Conservation (phyloP, 2,329 filamentous ascomycete species). For the Pseudogymnoascus verrucosus region DNA sequence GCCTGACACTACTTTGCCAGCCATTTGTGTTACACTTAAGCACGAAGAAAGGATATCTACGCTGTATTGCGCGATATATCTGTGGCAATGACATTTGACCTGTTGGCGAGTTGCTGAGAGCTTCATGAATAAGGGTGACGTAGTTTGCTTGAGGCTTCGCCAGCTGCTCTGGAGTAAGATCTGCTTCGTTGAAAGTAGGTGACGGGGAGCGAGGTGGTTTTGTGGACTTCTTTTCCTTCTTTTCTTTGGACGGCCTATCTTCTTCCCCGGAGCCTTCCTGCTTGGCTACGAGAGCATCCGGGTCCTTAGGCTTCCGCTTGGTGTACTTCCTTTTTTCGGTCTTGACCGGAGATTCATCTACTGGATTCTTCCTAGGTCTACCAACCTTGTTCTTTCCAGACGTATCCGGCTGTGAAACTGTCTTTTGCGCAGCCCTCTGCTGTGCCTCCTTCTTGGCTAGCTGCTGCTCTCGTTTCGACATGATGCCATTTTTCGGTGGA, state of each 20-base stretch:
- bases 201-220: conserved; percentile 39
- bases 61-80: conserved; percentile 51
- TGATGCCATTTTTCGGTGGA: conserved; percentile 74
- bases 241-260: conserved; percentile 35
- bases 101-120: conserved; percentile 40
- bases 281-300: conserved; percentile 35
- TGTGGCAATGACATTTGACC: conserved; percentile 49
- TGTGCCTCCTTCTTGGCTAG: conserved; percentile 52
- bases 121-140: conserved; percentile 49
- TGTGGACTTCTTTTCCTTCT: conserved; percentile 48
- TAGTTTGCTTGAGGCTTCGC: conserved; percentile 55
- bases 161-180: conserved; percentile 66
- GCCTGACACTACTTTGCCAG: conserved; percentile 56
- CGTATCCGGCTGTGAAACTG: conserved; percentile 29
- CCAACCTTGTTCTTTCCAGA: conserved; percentile 53
- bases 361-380: conserved; percentile 56
- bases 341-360: conserved; percentile 45
- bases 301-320: conserved; percentile 49
- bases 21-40: conserved; percentile 44
- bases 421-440: conserved; percentile 54
- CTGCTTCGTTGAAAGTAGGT: conserved; percentile 41
- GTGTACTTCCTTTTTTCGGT: conserved; percentile 61
- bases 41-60: conserved; percentile 50
- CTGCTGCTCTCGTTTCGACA: conserved; percentile 69
- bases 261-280: conserved; percentile 45